A percentile compares a stretch with the other conserved stretches of the same genome.
Evolutionary conservation across 345 rosid species (phyloP).

Genomic region (Chamaenerion angustifolium): DNA sequence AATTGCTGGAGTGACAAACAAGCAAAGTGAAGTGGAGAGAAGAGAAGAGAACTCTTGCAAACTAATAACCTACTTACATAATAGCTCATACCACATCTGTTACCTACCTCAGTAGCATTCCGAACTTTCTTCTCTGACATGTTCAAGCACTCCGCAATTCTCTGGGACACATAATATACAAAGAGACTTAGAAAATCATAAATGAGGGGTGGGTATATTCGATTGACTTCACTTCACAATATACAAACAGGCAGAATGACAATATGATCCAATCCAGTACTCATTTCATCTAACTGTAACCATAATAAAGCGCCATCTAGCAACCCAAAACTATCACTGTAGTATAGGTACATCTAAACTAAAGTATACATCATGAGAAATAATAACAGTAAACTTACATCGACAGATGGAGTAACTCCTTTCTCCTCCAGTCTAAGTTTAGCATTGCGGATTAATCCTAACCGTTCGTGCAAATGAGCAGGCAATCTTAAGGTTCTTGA

Average conservation of each 20-base stretch:
- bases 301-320: too few species aligned
- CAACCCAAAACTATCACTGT: not conserved
- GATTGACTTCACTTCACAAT: too few species aligned
- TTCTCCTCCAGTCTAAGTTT: slow-evolving; percentile 68
- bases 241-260: not conserved
- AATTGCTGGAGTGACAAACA: too few species aligned
- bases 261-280: not conserved
- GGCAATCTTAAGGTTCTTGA: slow-evolving; percentile 85
- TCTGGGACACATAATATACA: slow-evolving; percentile 32
- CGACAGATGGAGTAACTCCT: slow-evolving; percentile 77
- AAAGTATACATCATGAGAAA: not conserved
- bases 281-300: not conserved
- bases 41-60: too few species aligned
- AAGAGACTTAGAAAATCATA: not conserved
- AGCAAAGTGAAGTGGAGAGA: too few species aligned
- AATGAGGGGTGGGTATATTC: too few species aligned
- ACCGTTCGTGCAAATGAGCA: slow-evolving; percentile 69
- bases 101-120: slow-evolving; percentile 81
- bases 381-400: slow-evolving; percentile 35
- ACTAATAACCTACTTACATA: too few species aligned
- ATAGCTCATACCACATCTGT: not conserved
- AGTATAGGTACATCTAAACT: not conserved
- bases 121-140: slow-evolving; percentile 88
- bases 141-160: slow-evolving; percentile 71
- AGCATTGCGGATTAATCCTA: slow-evolving; percentile 74